Percentiles rank a stretch among this genome's conserved stretches.
These are phyloP conservation scores for Ziziphus jujuba DNA, from an alignment of 306 rosid genomes.

Conservation along the genomic window DNA sequence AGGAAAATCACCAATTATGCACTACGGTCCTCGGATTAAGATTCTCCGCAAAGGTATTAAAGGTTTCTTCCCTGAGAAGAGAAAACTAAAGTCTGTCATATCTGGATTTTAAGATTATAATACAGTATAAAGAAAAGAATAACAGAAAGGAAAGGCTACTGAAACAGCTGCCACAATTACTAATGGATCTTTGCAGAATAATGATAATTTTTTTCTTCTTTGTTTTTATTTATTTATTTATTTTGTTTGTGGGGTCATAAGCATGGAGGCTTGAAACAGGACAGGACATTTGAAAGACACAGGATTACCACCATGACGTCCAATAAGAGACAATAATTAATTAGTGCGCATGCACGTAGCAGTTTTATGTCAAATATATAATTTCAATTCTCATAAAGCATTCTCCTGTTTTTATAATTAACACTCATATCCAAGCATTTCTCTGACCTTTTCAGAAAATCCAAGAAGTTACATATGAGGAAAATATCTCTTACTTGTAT, in stretches of 20 bases:
- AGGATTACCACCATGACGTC: too few species aligned
- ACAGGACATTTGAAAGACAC: too few species aligned
- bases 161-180: not conserved
- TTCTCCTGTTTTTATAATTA: not conserved
- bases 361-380: not conserved
- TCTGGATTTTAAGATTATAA: constrained; percentile 12
- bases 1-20: constrained; percentile 80
- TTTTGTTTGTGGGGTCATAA: too few species aligned
- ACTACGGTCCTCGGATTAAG: constrained; percentile 85
- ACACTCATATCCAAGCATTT: not conserved
- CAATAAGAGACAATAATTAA: too few species aligned
- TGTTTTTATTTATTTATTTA: too few species aligned
- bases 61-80: constrained; percentile 92
- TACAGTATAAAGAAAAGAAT: constrained; percentile 10
- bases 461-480: not conserved
- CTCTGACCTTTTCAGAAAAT: too few species aligned
- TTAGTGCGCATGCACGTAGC: too few species aligned
- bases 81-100: constrained; percentile 24
- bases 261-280: too few species aligned
- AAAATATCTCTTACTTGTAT: not conserved
- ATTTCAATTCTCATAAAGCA: not conserved
- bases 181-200: not conserved
- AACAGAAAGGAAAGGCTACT: not conserved
- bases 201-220: too few species aligned
- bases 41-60: constrained; percentile 63